These are phyloP conservation scores for Telfairia occidentalis DNA, from an alignment of 331 rosid species.

Conservation along the genomic window DNA sequence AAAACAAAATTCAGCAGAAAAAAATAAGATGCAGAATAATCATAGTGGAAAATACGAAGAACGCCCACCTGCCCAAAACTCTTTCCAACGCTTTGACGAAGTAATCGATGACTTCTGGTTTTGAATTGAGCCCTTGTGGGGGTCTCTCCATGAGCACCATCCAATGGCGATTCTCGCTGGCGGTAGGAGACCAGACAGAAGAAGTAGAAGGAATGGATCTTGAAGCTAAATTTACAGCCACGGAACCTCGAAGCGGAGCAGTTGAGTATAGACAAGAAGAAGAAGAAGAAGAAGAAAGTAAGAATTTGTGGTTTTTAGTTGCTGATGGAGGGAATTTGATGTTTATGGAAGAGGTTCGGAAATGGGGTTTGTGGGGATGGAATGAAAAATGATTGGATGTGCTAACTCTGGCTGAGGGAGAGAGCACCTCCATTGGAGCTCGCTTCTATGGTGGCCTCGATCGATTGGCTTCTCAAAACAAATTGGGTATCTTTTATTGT, in stretches of 20 bases:
- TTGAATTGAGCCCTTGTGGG: constrained; percentile 35
- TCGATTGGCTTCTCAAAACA: background rate
- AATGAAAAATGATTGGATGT: constrained; percentile 18
- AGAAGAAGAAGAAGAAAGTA: constrained; percentile 26
- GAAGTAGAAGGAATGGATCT: constrained; percentile 26
- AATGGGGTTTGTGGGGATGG: constrained; percentile 22
- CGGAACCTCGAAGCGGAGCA: constrained; percentile 13
- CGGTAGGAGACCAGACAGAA: constrained; percentile 23
- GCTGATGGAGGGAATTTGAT: constrained; percentile 19
- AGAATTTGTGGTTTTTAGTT: constrained; percentile 4
- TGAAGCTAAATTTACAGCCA: constrained; percentile 24
- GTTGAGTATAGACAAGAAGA: constrained; percentile 22
- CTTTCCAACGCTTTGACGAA: constrained; percentile 45
- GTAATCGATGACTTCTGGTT: constrained; percentile 36
- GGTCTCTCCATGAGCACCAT: constrained; percentile 59
- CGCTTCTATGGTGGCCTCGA: background rate
- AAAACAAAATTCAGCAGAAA: background rate
- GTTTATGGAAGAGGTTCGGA: constrained; percentile 19
- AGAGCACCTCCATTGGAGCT: constrained; percentile 40
- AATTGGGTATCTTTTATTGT: background rate
- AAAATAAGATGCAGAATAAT: background rate
- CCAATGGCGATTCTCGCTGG: constrained; percentile 48
- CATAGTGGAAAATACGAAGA: background rate
- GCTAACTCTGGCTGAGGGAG: constrained; percentile 13
- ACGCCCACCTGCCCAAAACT: constrained; percentile 51